A percentile compares a stretch with the other conserved stretches of the same genome.
Conservation (phyloP, 305 asterid genomes). For the Solanum hybrid region DNA sequence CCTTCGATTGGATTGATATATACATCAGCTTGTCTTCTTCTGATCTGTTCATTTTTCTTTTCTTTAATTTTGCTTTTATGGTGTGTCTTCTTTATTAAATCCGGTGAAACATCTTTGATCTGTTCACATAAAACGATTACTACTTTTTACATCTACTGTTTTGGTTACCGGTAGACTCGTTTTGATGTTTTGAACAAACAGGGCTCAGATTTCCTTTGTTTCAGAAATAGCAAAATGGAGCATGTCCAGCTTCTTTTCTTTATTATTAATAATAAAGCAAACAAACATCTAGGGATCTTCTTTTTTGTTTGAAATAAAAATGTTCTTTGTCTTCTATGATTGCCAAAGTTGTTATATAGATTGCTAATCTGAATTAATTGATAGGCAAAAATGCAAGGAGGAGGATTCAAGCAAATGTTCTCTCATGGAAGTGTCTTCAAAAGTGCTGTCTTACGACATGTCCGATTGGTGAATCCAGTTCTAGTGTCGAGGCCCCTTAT, state of each 20-base stretch:
- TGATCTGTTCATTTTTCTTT: not conserved
- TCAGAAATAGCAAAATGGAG: not conserved
- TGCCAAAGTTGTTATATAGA: not conserved
- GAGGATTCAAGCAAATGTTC: slow-evolving; percentile 47
- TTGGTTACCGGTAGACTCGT: not conserved
- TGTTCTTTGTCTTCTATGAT: not conserved
- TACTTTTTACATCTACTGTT: not conserved
- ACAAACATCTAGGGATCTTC: not conserved
- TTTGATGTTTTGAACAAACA: too few relatives aligned
- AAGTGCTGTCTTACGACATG: slow-evolving; percentile 57
- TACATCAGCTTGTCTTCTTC: not conserved
- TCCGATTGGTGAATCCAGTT: slow-evolving; percentile 46
- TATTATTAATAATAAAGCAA: not conserved
- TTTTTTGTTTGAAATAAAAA: not conserved
- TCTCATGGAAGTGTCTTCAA: slow-evolving; percentile 53
- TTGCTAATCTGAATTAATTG: not conserved
- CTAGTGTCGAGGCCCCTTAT: slow-evolving; percentile 22
- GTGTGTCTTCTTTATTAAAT: not conserved
- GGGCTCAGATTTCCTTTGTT: too few relatives aligned
- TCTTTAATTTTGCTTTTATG: not conserved
- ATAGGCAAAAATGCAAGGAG: slow-evolving; percentile 78
- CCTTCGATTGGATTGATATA: not conserved
- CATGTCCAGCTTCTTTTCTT: not conserved
- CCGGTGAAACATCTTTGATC: not conserved
- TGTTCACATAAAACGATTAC: not conserved